Evolutionary conservation across 805 yeast species (phyloP).

Genomic region (Brettanomyces anomalus): DNA sequence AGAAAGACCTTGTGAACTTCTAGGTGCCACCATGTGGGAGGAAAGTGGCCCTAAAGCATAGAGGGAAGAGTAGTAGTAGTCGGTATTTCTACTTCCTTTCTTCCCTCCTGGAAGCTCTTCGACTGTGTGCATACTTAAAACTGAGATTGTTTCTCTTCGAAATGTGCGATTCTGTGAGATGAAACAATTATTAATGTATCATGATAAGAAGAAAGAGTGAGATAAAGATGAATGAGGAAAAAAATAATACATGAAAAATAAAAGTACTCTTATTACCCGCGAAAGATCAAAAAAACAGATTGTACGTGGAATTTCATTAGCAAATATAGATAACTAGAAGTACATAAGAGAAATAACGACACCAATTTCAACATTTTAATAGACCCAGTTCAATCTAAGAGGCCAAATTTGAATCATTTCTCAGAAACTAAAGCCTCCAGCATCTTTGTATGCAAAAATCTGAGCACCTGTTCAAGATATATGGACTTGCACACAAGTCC

Average conservation of each 20-base stretch:
- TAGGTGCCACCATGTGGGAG: conserved; percentile 1
- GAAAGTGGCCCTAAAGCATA: conserved; percentile 12
- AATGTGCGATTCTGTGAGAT: no score
- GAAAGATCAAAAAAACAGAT: background rate
- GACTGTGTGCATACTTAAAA: conserved; percentile 16
- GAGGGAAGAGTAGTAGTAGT: conserved; percentile 21
- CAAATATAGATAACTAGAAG: background rate
- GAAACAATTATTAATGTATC: no score
- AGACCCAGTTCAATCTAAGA: background rate
- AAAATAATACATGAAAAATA: background rate
- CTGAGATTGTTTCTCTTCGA: no score
- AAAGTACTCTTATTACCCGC: no score
- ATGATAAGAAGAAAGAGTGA: no score
- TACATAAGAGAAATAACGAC: no score
- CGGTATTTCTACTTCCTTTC: conserved; percentile 16
- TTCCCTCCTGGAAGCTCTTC: conserved; percentile 22
- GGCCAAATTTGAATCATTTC: background rate
- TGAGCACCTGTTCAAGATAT: conserved; percentile 11
- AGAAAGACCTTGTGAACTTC: background rate
- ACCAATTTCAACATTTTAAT: no score
- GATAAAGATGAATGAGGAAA: background rate
- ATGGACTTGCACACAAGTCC: conserved; percentile 21
- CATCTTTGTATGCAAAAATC: conserved; percentile 12
- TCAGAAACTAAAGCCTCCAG: conserved; percentile 3
- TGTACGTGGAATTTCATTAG: background rate